Evolutionary conservation across 2,329 filamentous ascomycete genomes (phyloP), one percentile per base, ranked within the genome.

Genomic region (Aureobasidium lini): DNA sequence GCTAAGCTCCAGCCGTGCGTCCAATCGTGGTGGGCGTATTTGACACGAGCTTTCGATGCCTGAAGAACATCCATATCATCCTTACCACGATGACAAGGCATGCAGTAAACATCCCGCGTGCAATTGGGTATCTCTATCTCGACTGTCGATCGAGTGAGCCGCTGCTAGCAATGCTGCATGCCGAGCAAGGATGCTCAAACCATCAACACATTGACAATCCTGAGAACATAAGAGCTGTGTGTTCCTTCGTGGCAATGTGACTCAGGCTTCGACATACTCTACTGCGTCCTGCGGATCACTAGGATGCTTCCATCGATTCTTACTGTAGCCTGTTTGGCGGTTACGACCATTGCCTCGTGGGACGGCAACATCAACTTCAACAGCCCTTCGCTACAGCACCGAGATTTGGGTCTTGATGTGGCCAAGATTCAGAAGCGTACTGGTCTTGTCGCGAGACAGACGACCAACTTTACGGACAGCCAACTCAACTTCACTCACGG

Each of bases 401-500:
- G 32, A 15, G 54, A 40, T 15, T 23, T 57, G 13, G 54, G 44
- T 8, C 42, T 57, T 13, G 32, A 57, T 6, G 18, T 57, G 16
- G 42, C 43, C 6, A 48, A 57, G 28, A 48, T 48, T n/a, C 54
- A 57, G 23, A 32, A 57, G 23, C 49, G 49, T 31, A 53, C 37
- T 18, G 49, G 49, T 9, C 18, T 53, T 10, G 0, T 34, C n/a
- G 37, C 23, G 3, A 42, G 49, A 29, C 36, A 42, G 15, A 31
- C 49, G 5, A 8, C 75, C 39, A 66, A 75, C 13, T 75, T 75
- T 62, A 69, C 77, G 9, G 71, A 78, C 0, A 71, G 76, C 6
- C 70, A 77, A 65, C 75, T 87, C 58, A 81, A 78, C 65, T 88
- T 87, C 71, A 88, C 83, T 7, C 85, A 88, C 63, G 84, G 83